phyloP scores from a whole-genome alignment of 1,139 yeast species.

The Pneumocystis jirovecii region DNA sequence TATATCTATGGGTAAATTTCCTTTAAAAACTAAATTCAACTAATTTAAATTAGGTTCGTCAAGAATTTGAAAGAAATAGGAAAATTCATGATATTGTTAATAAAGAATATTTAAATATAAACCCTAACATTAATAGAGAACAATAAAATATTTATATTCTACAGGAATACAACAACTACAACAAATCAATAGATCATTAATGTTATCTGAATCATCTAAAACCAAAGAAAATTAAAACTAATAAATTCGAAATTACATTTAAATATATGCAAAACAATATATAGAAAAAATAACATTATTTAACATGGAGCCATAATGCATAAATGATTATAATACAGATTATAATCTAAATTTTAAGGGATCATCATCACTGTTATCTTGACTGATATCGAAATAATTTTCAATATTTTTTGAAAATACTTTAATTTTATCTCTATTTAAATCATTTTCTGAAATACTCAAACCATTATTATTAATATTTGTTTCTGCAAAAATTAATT shows the following conservation, averaged over 20 bases:
- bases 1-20: background rate
- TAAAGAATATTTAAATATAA: background rate
- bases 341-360: constrained; percentile 5
- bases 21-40: background rate
- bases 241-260: background rate
- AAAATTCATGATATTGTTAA: background rate
- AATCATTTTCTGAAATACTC: background rate
- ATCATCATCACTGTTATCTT: constrained; percentile 7
- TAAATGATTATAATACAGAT: background rate
- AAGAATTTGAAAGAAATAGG: background rate
- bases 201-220: background rate
- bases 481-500: background rate
- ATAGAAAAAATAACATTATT: background rate
- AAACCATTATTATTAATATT: background rate
- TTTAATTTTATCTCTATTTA: background rate
- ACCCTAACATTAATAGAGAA: background rate
- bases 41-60: background rate
- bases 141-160: background rate
- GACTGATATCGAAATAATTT: background rate
- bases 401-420: background rate
- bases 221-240: background rate
- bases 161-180: background rate
- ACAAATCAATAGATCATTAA: background rate
- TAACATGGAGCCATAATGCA: background rate
- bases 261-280: background rate